Conservation (phyloP, 2,329 filamentous ascomycete species). For the Fusarium chlamydosporum region DNA sequence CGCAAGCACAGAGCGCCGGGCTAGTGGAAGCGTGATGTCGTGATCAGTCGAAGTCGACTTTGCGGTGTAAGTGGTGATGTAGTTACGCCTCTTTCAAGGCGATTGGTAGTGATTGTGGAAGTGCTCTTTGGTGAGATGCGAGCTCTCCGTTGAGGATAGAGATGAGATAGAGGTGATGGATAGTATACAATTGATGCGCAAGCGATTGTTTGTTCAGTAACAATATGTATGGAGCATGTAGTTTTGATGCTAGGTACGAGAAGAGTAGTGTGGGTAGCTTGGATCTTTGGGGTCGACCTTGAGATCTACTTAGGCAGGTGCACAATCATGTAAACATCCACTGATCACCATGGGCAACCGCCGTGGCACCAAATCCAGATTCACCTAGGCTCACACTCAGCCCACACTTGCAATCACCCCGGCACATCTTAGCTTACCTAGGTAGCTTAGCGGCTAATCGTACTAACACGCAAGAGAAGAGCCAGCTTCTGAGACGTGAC, state of each 20-base stretch:
- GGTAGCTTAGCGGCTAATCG: constrained; percentile 28
- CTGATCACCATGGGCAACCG: constrained; percentile 30
- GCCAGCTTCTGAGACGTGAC: constrained; percentile 43
- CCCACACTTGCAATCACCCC: constrained; percentile 26
- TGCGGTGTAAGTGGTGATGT: constrained; percentile 43
- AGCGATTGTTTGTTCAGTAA: constrained; percentile 5
- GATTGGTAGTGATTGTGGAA: constrained; percentile 33
- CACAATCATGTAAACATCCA: constrained; percentile 23
- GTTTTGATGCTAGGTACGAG: constrained; percentile 42
- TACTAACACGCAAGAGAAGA: constrained; percentile 7
- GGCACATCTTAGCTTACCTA: constrained; percentile 22
- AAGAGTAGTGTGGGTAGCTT: constrained; percentile 43
- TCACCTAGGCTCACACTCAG: constrained; percentile 19
- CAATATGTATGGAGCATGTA: constrained; percentile 33
- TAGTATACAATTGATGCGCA: constrained; percentile 25
- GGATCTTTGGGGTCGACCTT: constrained; percentile 34
- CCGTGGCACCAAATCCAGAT: constrained; percentile 23
- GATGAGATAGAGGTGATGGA: constrained; percentile 14
- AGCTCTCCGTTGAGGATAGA: constrained; percentile 28
- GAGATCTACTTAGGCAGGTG: constrained; percentile 29
- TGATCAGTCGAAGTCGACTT: constrained; percentile 66
- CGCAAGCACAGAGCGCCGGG: constrained; percentile 86
- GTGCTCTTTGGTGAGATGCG: constrained; percentile 36
- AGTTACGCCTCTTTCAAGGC: constrained; percentile 55
- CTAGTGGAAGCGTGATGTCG: constrained; percentile 62